Evolutionary conservation across 306 rosid species (phyloP).

Genomic region (Acmispon strigosus): DNA sequence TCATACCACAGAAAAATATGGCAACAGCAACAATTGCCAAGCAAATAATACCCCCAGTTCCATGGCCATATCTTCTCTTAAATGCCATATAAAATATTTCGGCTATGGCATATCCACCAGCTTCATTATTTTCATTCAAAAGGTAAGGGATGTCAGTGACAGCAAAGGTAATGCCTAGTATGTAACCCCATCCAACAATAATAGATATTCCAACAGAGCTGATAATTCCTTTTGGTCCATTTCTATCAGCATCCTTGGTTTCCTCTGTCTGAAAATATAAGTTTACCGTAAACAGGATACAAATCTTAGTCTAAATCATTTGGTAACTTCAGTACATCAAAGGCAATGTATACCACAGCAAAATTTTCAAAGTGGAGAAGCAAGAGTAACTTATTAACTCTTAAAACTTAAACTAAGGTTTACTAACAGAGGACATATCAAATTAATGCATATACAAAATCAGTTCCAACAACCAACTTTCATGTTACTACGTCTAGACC

Average conservation of each 20-base stretch:
- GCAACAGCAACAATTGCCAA: slow-evolving; percentile 80
- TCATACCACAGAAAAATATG: slow-evolving; percentile 95
- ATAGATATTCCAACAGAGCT: slow-evolving; percentile 87
- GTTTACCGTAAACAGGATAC: slow-evolving; percentile 5
- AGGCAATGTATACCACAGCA: slow-evolving; percentile 2
- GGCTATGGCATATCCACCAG: slow-evolving; percentile 97
- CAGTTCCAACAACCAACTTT: not conserved
- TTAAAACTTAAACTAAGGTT: not conserved
- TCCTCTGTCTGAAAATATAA: slow-evolving; percentile 74
- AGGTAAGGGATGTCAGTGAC: slow-evolving; percentile 66
- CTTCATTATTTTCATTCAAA: slow-evolving; percentile 67
- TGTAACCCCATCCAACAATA: slow-evolving; percentile 85
- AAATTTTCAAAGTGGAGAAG: not conserved
- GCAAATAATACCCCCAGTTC: slow-evolving; percentile 92
- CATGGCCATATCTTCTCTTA: slow-evolving; percentile 82
- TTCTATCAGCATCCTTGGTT: slow-evolving; percentile 79
- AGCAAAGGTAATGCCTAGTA: slow-evolving; percentile 85
- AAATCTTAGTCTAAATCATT: slow-evolving; percentile 19
- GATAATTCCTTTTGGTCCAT: slow-evolving; percentile 96
- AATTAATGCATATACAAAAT: not conserved
- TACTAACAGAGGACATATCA: not conserved
- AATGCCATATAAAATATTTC: slow-evolving; percentile 79
- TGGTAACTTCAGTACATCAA: slow-evolving; percentile 5
- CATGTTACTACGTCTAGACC: not conserved
- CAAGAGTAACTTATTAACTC: not conserved